Conservation (phyloP, 768 basidiomycete species). For the Russula earlei region DNA sequence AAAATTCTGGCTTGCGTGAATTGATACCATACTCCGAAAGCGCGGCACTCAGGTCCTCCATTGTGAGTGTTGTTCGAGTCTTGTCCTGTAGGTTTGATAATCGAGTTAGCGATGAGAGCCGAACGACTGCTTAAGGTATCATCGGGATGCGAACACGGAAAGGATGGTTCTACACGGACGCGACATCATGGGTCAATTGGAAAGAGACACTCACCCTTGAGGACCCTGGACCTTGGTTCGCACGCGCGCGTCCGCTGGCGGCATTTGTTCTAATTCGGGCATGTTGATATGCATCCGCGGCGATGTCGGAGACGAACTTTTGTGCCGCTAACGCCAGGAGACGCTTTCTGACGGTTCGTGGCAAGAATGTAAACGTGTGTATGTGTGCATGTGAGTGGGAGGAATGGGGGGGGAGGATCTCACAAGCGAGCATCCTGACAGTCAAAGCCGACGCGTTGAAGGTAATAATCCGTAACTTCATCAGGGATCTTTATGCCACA, state of each 20-base stretch:
- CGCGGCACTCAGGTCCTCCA: slow-evolving; percentile 93
- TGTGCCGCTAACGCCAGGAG: slow-evolving; percentile 92
- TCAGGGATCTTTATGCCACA: slow-evolving; percentile 68
- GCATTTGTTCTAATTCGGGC: slow-evolving; percentile 92
- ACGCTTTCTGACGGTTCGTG: slow-evolving; percentile 56
- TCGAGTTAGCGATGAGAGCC: not conserved
- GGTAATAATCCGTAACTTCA: slow-evolving; percentile 95
- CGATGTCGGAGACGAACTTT: slow-evolving; percentile 95
- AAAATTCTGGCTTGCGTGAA: slow-evolving; percentile 90
- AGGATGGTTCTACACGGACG: not conserved
- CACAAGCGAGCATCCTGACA: slow-evolving; percentile 90
- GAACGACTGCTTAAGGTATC: not conserved
- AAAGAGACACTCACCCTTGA: slow-evolving; percentile 43
- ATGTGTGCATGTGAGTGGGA: not conserved
- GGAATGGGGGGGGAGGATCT: slow-evolving; percentile 23
- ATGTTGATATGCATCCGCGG: slow-evolving; percentile 94
- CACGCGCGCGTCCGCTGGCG: slow-evolving; percentile 57
- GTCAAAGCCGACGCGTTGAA: slow-evolving; percentile 93
- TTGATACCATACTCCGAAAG: slow-evolving; percentile 95
- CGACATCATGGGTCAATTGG: not conserved
- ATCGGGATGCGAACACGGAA: not conserved
- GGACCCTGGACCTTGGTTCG: slow-evolving; percentile 52
- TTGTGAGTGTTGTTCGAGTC: slow-evolving; percentile 87
- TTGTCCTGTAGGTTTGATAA: slow-evolving; percentile 52
- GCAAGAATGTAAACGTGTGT: slow-evolving; percentile 3